Evolutionary conservation across 768 basidiomycete genomes (phyloP).

Genomic region (Steccherinum ochraceum): DNA sequence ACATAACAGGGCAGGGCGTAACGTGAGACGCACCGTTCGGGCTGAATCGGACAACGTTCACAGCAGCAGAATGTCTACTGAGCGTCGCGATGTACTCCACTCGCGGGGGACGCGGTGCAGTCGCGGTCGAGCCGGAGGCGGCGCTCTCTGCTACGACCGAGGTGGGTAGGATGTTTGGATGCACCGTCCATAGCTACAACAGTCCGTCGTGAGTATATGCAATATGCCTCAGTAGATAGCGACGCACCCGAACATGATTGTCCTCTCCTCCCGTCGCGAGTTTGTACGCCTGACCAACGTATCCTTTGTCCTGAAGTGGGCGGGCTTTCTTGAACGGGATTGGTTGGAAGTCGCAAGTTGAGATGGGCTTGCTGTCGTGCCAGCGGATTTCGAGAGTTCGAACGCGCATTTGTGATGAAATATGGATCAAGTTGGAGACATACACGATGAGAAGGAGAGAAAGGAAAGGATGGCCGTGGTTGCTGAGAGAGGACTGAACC

Average conservation of each 20-base stretch:
- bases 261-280: slow-evolving; percentile 96
- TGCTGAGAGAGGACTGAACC: too few relatives aligned
- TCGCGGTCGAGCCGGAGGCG: slow-evolving; percentile 21
- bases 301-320: slow-evolving; percentile 50
- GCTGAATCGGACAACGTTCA: slow-evolving; percentile 94
- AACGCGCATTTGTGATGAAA: slow-evolving; percentile 70
- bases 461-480: too few relatives aligned
- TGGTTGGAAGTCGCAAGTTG: slow-evolving; percentile 94
- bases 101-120: slow-evolving; percentile 58
- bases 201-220: background rate
- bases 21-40: slow-evolving; percentile 66
- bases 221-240: background rate
- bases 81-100: slow-evolving; percentile 96
- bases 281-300: slow-evolving; percentile 71
- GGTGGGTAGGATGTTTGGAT: slow-evolving; percentile 80
- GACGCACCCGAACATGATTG: slow-evolving; percentile 89
- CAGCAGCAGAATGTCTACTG: slow-evolving; percentile 86
- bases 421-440: background rate
- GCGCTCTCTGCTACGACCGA: slow-evolving; percentile 39
- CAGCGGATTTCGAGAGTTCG: slow-evolving; percentile 91
- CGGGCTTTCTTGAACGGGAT: slow-evolving; percentile 76
- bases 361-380: slow-evolving; percentile 95
- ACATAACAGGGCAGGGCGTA: slow-evolving; percentile 2
- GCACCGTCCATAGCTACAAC: slow-evolving; percentile 84
- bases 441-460: too few relatives aligned